These are phyloP conservation scores for Xylaria sp. DNA, from an alignment of 2,329 filamentous ascomycete genomes.

Conservation along the genomic window DNA sequence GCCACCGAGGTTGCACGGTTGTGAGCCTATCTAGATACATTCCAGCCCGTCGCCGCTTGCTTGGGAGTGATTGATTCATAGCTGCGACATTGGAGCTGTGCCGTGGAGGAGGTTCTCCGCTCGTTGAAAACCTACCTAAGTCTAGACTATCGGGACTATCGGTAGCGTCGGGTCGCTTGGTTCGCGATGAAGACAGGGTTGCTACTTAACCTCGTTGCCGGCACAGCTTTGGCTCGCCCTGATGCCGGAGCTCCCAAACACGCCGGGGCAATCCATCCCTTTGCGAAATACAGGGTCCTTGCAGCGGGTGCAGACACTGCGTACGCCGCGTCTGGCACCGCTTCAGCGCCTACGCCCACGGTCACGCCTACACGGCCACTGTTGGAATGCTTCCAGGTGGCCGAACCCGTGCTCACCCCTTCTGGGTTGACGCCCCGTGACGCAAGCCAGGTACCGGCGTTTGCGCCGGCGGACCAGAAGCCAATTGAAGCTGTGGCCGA, in stretches of 20 bases:
- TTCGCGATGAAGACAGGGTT: conserved; percentile 18
- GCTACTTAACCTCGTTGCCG: conserved; percentile 29
- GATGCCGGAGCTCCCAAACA: conserved; percentile 12
- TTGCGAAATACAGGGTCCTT: conserved; percentile 32
- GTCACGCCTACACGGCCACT: conserved; percentile 21
- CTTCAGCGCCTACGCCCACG: conserved; percentile 14
- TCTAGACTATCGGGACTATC: no score
- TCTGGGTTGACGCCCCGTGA: conserved; percentile 47
- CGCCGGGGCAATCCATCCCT: conserved; percentile 29
- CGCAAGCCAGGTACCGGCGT: conserved; percentile 38
- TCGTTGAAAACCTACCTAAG: neutral
- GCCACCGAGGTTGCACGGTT: neutral
- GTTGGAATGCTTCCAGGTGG: conserved; percentile 72
- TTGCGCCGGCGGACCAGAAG: conserved; percentile 26
- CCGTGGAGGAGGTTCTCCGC: neutral
- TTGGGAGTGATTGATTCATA: neutral
- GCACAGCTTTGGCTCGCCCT: conserved; percentile 28
- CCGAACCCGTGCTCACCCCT: conserved; percentile 66
- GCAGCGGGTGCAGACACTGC: conserved; percentile 8
- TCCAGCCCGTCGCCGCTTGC: neutral
- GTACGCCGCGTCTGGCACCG: conserved; percentile 12
- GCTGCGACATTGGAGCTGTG: neutral
- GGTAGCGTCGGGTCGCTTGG: no score
- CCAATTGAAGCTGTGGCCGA: conserved; percentile 29
- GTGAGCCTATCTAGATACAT: neutral